A percentile compares a stretch with the other conserved stretches of the same genome.
Evolutionary conservation across 2,329 filamentous ascomycete species (phyloP).

Genomic region (Fusarium sublunatum): DNA sequence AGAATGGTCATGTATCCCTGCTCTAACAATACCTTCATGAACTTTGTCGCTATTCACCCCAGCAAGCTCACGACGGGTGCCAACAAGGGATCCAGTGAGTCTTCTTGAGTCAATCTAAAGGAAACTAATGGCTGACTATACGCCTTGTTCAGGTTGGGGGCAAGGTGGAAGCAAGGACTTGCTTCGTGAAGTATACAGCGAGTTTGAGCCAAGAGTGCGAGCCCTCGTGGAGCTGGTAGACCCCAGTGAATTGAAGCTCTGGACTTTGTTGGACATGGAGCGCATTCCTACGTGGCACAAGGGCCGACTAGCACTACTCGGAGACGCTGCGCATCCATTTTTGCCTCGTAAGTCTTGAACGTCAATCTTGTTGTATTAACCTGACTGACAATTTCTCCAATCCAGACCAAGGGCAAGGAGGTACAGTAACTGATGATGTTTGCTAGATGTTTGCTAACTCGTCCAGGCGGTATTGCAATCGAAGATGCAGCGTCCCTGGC

Average conservation of each 20-base stretch:
- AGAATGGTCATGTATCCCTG: conserved; percentile 62
- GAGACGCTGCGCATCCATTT: conserved; percentile 77
- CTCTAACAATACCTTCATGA: conserved; percentile 56
- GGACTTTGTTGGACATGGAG: conserved; percentile 72
- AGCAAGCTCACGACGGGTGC: conserved; percentile 7
- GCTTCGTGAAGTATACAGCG: conserved; percentile 53
- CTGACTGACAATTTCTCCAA: accelerated
- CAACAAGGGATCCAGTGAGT: conserved; percentile 19
- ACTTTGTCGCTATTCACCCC: conserved; percentile 65
- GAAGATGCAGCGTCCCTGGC: conserved; percentile 72
- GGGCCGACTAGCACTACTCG: conserved; percentile 66
- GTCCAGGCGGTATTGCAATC: conserved; percentile 66
- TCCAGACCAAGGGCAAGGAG: conserved; percentile 49
- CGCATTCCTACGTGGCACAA: conserved; percentile 66
- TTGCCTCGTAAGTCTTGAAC: conserved; percentile 54
- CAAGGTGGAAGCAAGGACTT: conserved; percentile 51
- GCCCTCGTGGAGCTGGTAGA: conserved; percentile 57
- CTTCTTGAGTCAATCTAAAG: accelerated
- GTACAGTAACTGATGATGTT: too few species aligned
- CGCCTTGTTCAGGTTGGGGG: conserved; percentile 52
- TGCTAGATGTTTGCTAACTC: too few species aligned
- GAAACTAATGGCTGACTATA: conserved; percentile 7
- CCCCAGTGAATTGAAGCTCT: conserved; percentile 62
- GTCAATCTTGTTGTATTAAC: accelerated
- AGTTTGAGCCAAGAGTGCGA: conserved; percentile 56